These are phyloP conservation scores for Dentipellis fragilis DNA, from an alignment of 768 basidiomycete genomes.

Conservation along the genomic window DNA sequence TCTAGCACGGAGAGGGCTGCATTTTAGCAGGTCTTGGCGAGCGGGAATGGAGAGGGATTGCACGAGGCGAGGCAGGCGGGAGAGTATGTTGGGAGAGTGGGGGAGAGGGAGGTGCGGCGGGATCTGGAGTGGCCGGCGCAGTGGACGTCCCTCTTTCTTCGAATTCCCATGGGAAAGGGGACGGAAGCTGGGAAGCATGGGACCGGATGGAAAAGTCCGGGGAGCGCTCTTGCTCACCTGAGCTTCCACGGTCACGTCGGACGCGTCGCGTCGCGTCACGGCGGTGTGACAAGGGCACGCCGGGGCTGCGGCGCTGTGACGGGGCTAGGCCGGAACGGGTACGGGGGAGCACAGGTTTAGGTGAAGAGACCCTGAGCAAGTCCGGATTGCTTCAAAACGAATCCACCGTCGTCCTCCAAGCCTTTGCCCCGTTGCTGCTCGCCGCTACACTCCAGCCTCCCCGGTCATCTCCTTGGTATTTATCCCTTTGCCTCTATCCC, in stretches of 20 bases:
- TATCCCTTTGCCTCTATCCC: constrained; percentile 10
- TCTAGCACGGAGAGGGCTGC: not conserved
- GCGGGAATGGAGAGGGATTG: not conserved
- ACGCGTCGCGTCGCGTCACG: constrained; percentile 5
- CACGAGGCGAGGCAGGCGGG: not conserved
- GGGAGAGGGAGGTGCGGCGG: not conserved
- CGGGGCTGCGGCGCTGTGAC: constrained; percentile 5
- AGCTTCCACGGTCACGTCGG: constrained; percentile 5
- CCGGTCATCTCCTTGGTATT: constrained; percentile 4
- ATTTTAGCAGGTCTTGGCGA: too few species aligned
- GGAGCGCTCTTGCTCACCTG: constrained; percentile 4
- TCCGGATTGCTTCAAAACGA: constrained; percentile 16
- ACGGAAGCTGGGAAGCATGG: not conserved
- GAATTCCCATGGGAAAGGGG: constrained; percentile 16
- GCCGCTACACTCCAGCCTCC: not conserved
- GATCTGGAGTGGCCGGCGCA: not conserved
- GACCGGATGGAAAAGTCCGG: constrained; percentile 9
- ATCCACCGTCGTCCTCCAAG: constrained; percentile 12
- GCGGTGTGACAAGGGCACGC: constrained; percentile 7
- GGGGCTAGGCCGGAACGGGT: constrained; percentile 10
- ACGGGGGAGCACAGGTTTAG: constrained; percentile 7
- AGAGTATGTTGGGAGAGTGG: not conserved
- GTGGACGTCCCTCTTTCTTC: constrained; percentile 11
- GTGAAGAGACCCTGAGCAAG: constrained; percentile 4
- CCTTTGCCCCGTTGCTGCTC: constrained; percentile 9